Evolutionary conservation across 345 rosid species (phyloP).

Genomic region (Hypericum androsaemum): DNA sequence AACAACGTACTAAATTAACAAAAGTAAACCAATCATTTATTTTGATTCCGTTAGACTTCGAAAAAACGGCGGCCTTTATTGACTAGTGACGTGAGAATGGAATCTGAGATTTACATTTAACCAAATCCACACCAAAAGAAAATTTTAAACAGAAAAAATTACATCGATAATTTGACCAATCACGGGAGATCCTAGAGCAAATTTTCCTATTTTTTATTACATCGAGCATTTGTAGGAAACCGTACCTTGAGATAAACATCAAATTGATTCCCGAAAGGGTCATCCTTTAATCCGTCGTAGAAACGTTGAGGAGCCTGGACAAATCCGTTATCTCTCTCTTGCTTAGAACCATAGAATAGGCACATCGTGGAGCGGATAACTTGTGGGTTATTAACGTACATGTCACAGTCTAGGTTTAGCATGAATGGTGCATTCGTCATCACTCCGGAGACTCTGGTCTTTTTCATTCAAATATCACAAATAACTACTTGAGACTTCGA

Average conservation of each 20-base stretch:
- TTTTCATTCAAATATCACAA: background rate
- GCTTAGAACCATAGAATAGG: slow-evolving; percentile 19
- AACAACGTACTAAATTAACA: slow-evolving; percentile 14
- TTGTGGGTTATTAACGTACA: slow-evolving; percentile 47
- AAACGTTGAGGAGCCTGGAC: slow-evolving; percentile 46
- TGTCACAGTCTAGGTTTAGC: slow-evolving; percentile 74
- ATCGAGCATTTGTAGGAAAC: background rate
- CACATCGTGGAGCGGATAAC: slow-evolving; percentile 45
- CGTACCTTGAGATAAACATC: slow-evolving; percentile 15
- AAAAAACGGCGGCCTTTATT: background rate
- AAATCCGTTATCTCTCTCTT: slow-evolving; percentile 25
- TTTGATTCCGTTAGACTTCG: background rate
- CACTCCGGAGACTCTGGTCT: slow-evolving; percentile 61
- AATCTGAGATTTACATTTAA: too few species aligned
- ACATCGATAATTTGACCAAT: background rate
- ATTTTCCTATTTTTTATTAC: slow-evolving; percentile 8
- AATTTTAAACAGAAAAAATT: background rate
- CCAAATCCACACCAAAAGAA: too few species aligned
- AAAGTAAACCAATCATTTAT: background rate
- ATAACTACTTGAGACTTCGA: too few species aligned
- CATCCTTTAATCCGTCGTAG: slow-evolving; percentile 29
- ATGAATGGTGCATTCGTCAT: slow-evolving; percentile 68
- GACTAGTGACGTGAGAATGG: too few species aligned
- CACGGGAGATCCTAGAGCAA: background rate
- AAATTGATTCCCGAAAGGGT: slow-evolving; percentile 29